Evolutionary conservation across 140 eudicot genomes (phyloP), one percentile per base, ranked within the genome.

Genomic region (Anethum foeniculum): DNA sequence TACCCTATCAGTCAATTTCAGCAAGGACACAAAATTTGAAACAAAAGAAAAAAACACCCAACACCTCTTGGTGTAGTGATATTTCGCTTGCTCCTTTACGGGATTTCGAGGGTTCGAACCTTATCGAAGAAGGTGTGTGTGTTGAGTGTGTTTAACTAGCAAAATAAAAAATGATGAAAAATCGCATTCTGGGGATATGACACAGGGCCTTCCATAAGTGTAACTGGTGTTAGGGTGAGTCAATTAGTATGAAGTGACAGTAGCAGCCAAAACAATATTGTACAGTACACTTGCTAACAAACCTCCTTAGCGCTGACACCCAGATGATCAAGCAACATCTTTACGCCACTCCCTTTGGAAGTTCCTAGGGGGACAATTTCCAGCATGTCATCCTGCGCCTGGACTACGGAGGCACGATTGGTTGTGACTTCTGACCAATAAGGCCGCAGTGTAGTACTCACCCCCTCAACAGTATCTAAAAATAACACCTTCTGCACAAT

Each of bases 291-390:
- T 60, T 75, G 80, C 80, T 67, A 28, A 79, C 74, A 15, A 75
- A 90, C 97, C 97, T 95, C 97, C 7, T 88, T 76, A 71, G 93
- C 86, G 62, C 89, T 71, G 71, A 81, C 90, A 48, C 95, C 95
- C 86, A 95, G 86, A 89, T 90, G 97, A 62, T 95, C 97, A 46
- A 92, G 97, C 77, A 95, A 90, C 84, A 90, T 77, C 80, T 74
- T 88, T 38, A 95, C 97, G 46, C 99, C 97, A 69, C 82, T 88
- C 12, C 97, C 99, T 84, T 92, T 95, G 6, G 99, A 95, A 77
- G 97, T 89, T 51, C 92, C 95, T 82, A 85, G 77, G 15, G 97
- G 97, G 48, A 92, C 97, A 81, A 94, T 89, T 84, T 94, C 99
- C 71, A 94, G 97, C 92, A 94, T 94, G 80, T 90, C 97, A 3